These are phyloP conservation scores for Podaxis sp. DNA, from an alignment of 768 basidiomycete genomes.

Conservation along the genomic window DNA sequence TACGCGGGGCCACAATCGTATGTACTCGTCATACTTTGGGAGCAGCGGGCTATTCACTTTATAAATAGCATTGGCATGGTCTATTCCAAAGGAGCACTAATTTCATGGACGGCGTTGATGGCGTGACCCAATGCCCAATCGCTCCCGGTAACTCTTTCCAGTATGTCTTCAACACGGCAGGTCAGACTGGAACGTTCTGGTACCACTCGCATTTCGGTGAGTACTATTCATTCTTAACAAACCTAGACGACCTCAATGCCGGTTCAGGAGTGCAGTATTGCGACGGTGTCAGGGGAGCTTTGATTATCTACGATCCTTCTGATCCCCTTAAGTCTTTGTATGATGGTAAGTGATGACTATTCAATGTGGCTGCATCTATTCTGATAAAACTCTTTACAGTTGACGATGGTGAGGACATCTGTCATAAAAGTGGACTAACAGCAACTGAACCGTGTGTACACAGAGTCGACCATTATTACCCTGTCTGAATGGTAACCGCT, in stretches of 20 bases:
- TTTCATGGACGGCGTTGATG: conserved; percentile 39
- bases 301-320: conserved; percentile 32
- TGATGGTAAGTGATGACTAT: conserved; percentile 14
- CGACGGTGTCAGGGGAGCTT: conserved; percentile 43
- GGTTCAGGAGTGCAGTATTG: conserved; percentile 39
- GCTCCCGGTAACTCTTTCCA: conserved; percentile 36
- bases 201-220: conserved; percentile 24
- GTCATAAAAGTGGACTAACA: conserved; percentile 18
- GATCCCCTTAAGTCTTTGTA: conserved; percentile 24
- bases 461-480: conserved; percentile 39
- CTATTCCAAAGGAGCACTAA: conserved; percentile 34
- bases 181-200: conserved; percentile 47
- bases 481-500: conserved; percentile 35
- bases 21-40: conserved; percentile 12
- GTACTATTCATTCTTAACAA: not conserved
- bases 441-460: conserved; percentile 27
- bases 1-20: conserved; percentile 48
- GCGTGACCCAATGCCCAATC: conserved; percentile 44
- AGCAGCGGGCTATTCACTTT: not conserved
- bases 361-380: not conserved
- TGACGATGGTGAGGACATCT: conserved; percentile 34
- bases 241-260: not conserved
- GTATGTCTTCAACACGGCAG: conserved; percentile 32
- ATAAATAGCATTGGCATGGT: conserved; percentile 46
- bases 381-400: conserved; percentile 18